Percentiles rank a stretch among this genome's conserved stretches.
phyloP scores from a whole-genome alignment of 345 rosid genomes.

The Turnera subulata region DNA sequence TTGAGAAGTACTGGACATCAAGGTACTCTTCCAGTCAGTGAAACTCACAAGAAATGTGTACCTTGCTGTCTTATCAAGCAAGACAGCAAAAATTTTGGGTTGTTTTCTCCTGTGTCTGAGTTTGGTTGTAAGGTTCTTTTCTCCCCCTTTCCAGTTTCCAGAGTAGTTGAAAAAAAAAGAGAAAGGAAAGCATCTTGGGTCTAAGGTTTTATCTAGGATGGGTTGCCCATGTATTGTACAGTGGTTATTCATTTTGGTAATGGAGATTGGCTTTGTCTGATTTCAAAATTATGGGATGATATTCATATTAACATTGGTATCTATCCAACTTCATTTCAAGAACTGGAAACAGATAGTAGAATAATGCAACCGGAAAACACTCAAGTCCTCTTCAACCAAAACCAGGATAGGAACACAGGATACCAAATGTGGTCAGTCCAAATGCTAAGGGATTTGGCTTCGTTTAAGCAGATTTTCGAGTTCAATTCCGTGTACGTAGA shows the following conservation, averaged over 20 bases:
- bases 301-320: not conserved
- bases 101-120: not conserved
- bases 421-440: no score
- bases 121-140: not conserved
- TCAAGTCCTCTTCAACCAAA: no score
- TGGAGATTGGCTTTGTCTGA: not conserved
- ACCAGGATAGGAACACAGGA: no score
- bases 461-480: no score
- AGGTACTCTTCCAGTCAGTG: slow-evolving; percentile 32
- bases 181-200: no score
- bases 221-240: not conserved
- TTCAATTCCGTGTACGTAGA: no score
- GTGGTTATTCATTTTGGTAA: not conserved
- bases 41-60: not conserved
- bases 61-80: not conserved
- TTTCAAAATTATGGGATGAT: not conserved
- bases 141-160: not conserved
- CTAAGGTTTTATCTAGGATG: no score
- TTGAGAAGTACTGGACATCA: slow-evolving; percentile 54
- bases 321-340: no score
- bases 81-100: slow-evolving; percentile 10
- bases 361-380: no score
- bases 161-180: no score
- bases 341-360: no score
- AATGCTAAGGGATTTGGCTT: no score